Evolutionary conservation across 805 yeast genomes (phyloP).

Genomic region (Cyberlindnera suaveolens): DNA sequence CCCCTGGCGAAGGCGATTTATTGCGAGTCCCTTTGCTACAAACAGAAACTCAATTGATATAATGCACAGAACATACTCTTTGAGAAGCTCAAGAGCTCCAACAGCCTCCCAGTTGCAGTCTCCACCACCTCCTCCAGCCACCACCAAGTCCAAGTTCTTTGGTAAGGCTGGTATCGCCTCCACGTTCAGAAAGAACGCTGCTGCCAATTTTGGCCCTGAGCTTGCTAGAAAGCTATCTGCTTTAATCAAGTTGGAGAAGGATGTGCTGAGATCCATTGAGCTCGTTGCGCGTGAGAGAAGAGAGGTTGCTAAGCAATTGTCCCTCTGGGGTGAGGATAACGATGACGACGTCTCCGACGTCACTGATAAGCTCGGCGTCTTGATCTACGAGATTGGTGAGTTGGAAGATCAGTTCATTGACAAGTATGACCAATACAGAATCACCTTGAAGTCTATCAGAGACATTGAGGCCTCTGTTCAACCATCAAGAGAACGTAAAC

Average conservation of each 20-base stretch:
- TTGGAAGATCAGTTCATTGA: conserved; percentile 97
- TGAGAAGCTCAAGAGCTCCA: conserved; percentile 74
- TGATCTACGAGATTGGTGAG: conserved; percentile 94
- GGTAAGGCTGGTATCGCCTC: conserved; percentile 69
- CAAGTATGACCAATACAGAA: conserved; percentile 96
- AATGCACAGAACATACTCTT: conserved; percentile 86
- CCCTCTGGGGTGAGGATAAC: conserved; percentile 96
- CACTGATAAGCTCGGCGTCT: conserved; percentile 94
- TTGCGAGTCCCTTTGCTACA: background rate
- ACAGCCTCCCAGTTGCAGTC: conserved; percentile 75
- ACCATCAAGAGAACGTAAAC: conserved; percentile 97
- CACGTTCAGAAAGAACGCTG: conserved; percentile 71
- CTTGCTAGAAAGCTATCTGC: conserved; percentile 86
- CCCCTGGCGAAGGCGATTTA: background rate
- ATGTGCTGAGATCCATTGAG: conserved; percentile 90
- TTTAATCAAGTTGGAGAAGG: conserved; percentile 93
- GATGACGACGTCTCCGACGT: conserved; percentile 97
- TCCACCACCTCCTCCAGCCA: conserved; percentile 77
- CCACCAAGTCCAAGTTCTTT: conserved; percentile 68
- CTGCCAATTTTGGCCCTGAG: conserved; percentile 93
- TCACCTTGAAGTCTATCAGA: conserved; percentile 89
- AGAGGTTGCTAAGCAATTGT: conserved; percentile 94
- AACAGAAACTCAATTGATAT: background rate
- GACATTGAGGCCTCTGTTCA: conserved; percentile 97
- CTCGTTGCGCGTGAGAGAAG: conserved; percentile 89